Conservation (phyloP, 306 rosid species). For the Malus sieversii region DNA sequence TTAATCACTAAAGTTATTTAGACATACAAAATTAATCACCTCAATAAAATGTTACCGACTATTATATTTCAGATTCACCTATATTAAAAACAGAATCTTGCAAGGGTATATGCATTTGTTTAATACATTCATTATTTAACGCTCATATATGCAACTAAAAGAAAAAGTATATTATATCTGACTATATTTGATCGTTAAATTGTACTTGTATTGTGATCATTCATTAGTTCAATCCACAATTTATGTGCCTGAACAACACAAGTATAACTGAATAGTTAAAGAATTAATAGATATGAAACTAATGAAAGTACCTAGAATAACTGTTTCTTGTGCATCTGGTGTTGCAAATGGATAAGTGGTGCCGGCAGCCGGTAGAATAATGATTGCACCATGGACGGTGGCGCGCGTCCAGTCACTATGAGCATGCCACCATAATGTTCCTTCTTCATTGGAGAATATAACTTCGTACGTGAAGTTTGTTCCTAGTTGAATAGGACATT, state of each 20-base stretch:
- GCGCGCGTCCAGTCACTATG: conserved; percentile 24
- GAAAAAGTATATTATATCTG: too few species aligned
- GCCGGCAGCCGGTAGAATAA: neutral
- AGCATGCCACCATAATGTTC: conserved; percentile 28
- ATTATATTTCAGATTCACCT: too few species aligned
- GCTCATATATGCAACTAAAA: neutral
- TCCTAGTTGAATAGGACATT: conserved; percentile 21
- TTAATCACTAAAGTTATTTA: too few species aligned
- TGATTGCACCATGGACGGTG: conserved; percentile 13
- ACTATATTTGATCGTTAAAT: too few species aligned
- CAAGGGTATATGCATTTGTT: too few species aligned
- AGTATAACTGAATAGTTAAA: neutral
- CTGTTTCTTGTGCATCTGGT: neutral
- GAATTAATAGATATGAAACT: neutral
- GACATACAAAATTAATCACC: neutral
- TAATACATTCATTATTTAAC: too few species aligned
- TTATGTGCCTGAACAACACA: too few species aligned
- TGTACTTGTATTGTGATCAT: too few species aligned
- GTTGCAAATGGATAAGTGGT: conserved; percentile 6
- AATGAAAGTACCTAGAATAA: conserved; percentile 5
- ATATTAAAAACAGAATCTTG: too few species aligned
- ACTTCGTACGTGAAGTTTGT: conserved; percentile 2
- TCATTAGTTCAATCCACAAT: too few species aligned
- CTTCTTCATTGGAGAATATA: conserved; percentile 13
- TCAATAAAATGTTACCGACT: neutral